Base-by-base conservation (phyloP, 202 grass and related monocot genomes). In the Zizania palustris region DNA sequence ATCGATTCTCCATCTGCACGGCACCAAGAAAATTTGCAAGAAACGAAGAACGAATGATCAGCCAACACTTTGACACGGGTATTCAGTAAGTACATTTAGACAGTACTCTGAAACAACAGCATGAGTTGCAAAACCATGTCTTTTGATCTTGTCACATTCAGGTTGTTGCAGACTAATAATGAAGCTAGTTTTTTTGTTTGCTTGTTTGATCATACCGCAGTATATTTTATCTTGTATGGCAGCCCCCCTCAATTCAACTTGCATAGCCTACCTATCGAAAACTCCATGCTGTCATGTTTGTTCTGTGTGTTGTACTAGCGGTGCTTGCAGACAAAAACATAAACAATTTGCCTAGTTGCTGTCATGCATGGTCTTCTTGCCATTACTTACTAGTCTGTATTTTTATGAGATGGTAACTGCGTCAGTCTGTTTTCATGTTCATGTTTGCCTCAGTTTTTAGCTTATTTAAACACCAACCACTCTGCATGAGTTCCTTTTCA, bases 1-100 rank as follows among this genome's bases (percentile, higher is more conserved):
- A 54, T 96, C 65, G 15, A 81, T 83, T 78, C 54, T 85, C 93
- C 93, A 96, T 75, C 92, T 96, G 72, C 73, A 88, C 50, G 40
- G 21, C 0, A 0, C 6, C 79, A 61, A 55, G 28, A 53, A 19
- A 44, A 5, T 65, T 77, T 72, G 13, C 50, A 76, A 22, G n/a
- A 65, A 75, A 59, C 5, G 1, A 11, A 6, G 5, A 36, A 3
- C 0, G 0, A 56, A 56, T 34, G 58, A 66, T 72, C 78, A 82
- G 35, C 3, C 12, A 67, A 35, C 20, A 13, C 12, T 1, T 28
- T 45, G 60, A 28, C 38, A 18, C 33, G 38, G 44, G 63, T 57
- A 51, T 72, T 11, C 44, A 61, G 43, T 33, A 65, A 65, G 8
- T 45, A 66, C 1, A 9, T 63, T 12, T 59, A 45, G n/a, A 55